Base-by-base conservation (phyloP, 495 filamentous ascomycete genomes). In the Neurospora sp. region DNA sequence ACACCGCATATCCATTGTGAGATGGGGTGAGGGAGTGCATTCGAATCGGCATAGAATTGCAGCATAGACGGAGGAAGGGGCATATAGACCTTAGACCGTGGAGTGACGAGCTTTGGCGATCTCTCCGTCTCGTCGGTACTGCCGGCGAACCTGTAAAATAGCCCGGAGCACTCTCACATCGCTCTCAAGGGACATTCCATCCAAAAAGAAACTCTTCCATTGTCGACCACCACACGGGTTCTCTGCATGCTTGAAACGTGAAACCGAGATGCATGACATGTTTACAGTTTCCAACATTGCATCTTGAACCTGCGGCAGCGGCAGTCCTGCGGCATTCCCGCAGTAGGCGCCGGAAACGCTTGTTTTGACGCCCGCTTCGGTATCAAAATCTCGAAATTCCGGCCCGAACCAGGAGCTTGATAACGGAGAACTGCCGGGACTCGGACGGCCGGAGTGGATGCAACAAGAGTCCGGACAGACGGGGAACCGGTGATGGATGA, bases 41-140 rank as follows among this genome's bases (percentile, higher is more conserved):
- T 75, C 73, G 73, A 74, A 77, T 75, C 73, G 77, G 79, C 77
- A 78, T 78, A 78, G 75, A 80, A 77, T 79, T 76, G 71, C 75
- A 77, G 70, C 74, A 80, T 81, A 80, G 80, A 81, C 77, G 80
- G 77, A 77, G 77, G 70, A 73, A 40, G 35, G 38, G 70, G 71
- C 75, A 75, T 77, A 79, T 78, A 80, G 75, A 78, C 78, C 38
- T 78, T 80, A 81, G 78, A 81, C 78, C 74, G 77, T 78, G 78
- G 77, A 77, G 73, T 65, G 53, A 65, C 53, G 53, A 77, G 74
- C 74, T 74, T 73, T 76, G 76, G 71, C 72, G 69, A 75, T 79
- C 76, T 73, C 73, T 73, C 75, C 74, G 74, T 77, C 78, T 74
- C 53, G 78, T 80, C 77, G 77, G 76, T 69, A 74, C 72, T 78